phyloP scores from a whole-genome alignment of 2,329 filamentous ascomycete genomes.

The Alternaria novae-zelandiae region DNA sequence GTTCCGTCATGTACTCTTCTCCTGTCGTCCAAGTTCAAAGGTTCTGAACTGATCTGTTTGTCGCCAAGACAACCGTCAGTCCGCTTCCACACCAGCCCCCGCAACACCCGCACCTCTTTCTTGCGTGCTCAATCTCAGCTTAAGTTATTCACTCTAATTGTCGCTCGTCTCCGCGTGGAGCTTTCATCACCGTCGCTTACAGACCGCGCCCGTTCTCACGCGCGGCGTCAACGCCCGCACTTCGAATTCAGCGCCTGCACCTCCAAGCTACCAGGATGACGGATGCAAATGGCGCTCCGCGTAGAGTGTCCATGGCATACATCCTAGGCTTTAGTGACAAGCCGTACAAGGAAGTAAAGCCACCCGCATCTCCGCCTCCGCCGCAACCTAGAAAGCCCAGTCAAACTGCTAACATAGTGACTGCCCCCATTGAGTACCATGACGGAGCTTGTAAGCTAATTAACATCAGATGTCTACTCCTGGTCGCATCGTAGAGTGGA shows the following conservation, averaged over 20 bases:
- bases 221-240: background rate
- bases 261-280: conserved; percentile 18
- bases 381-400: conserved; percentile 6
- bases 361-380: conserved; percentile 11
- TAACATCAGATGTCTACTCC: conserved; percentile 23
- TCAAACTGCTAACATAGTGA: conserved; percentile 22
- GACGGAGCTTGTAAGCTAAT: background rate
- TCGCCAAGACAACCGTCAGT: conserved; percentile 20
- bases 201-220: too few species aligned
- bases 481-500: conserved; percentile 40
- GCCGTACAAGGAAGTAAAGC: conserved; percentile 34
- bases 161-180: background rate
- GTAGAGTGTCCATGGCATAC: conserved; percentile 35
- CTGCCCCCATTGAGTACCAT: fast-evolving
- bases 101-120: background rate
- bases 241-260: background rate
- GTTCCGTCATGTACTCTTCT: background rate
- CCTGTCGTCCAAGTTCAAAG: background rate
- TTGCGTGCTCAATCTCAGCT: background rate
- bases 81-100: background rate
- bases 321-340: conserved; percentile 39
- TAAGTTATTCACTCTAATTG: background rate
- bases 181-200: background rate
- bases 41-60: background rate
- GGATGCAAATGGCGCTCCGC: conserved; percentile 11